Evolutionary conservation across 1,284 basidiomycete species (phyloP).

Genomic region (Fomitopsis betulina): DNA sequence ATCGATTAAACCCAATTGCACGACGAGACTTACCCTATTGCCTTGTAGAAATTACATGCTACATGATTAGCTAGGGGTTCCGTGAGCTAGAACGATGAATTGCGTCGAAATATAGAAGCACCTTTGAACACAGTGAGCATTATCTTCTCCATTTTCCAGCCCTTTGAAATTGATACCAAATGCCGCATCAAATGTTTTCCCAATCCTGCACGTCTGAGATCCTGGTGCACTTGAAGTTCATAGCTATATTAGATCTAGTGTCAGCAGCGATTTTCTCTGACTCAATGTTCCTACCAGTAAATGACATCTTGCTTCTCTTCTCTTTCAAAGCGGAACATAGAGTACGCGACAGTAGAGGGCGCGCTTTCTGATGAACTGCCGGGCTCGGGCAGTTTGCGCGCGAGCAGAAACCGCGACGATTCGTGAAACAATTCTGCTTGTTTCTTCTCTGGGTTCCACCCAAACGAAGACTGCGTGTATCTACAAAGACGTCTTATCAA

Average conservation of each 20-base stretch:
- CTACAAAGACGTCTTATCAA: slow-evolving; percentile 25
- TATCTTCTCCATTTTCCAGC: slow-evolving; percentile 57
- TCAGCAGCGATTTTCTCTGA: neutral
- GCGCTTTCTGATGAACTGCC: slow-evolving; percentile 10
- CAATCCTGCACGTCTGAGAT: slow-evolving; percentile 46
- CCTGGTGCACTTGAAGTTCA: slow-evolving; percentile 57
- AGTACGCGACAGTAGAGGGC: slow-evolving; percentile 41
- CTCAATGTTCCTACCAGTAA: slow-evolving; percentile 55
- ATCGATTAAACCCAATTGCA: neutral
- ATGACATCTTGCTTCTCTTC: slow-evolving; percentile 54
- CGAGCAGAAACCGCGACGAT: slow-evolving; percentile 55
- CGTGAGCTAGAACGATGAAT: neutral
- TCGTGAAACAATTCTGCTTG: slow-evolving; percentile 54
- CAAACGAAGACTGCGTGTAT: slow-evolving; percentile 54
- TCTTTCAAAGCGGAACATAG: slow-evolving; percentile 67
- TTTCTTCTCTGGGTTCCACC: slow-evolving; percentile 60
- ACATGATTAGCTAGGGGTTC: slow-evolving; percentile 42
- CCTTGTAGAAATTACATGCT: slow-evolving; percentile 53
- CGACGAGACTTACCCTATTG: slow-evolving; percentile 42
- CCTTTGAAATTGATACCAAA: slow-evolving; percentile 45
- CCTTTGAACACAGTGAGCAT: slow-evolving; percentile 73
- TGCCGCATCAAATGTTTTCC: slow-evolving; percentile 49
- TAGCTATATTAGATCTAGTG: slow-evolving; percentile 47
- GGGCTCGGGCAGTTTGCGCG: slow-evolving; percentile 16
- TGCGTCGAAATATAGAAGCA: slow-evolving; percentile 24